Base-by-base conservation (phyloP, 2,329 filamentous ascomycete genomes). In the Fusarium abutilonis region DNA sequence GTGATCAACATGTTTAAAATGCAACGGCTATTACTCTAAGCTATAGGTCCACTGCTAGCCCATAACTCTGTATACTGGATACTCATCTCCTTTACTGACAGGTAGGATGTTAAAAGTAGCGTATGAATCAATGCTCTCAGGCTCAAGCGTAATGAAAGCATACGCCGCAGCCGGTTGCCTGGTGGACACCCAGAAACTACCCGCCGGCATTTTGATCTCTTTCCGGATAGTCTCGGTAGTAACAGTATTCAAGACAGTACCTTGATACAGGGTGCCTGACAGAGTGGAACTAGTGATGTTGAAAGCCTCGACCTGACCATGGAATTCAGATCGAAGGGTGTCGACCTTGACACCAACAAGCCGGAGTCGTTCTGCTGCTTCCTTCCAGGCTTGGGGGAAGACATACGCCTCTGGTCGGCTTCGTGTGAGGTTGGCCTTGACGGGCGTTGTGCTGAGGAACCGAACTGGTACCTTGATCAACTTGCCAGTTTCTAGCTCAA, bases 71-170 rank as follows among this genome's bases (percentile, higher is more conserved):
- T 72, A 73, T 0, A 73, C 64, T 4, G 70, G 70, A 21, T 72
- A 73, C 39, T 73, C 71, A 5, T 71, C 67, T 1, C 70, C 71
- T 3, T 29, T 56, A 10, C 43, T 58, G 0, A 72, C 63, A 0
- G 69, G 70, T 4, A 73, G 15, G 0, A 73, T 64, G 14, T 66
- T 69, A 2, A 73, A 72, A 0, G 63, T 66, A 2, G 63, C 62
- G 34, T 70, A 73, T 0, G 63, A 68, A 29, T 72, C 71, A 3
- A 70, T 62, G 9, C 64, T 67, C 48, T 73, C 71, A 0, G 71
- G 71, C 46, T 73, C 71, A 11, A 73, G 56, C 4, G 69, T 60
- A 2, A 67, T 60, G 2, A 73, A 73, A 0, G 68, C 70, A 14
- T 69, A 63, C 0, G 64, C 71, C 0, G 71, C 71, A 34, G 72